phyloP scores from a whole-genome alignment of 2,329 filamentous ascomycete genomes.

The Xylaria sp. region DNA sequence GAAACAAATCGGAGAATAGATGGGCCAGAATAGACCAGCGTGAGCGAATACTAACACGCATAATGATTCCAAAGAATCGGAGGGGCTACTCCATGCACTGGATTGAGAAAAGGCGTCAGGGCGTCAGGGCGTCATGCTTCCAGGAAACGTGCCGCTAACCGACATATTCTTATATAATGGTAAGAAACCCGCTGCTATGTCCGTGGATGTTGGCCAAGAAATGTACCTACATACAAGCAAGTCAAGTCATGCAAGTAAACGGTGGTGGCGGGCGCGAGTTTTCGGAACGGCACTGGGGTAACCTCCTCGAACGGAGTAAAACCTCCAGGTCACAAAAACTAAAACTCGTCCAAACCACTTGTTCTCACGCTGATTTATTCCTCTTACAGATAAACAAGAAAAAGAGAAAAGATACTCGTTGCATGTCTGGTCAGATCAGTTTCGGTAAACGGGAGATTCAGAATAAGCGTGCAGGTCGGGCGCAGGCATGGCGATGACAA shows the following conservation, averaged over 20 bases:
- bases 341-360: not conserved
- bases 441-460: not conserved
- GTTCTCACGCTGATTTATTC: not conserved
- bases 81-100: not conserved
- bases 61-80: not conserved
- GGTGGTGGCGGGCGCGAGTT: not conserved
- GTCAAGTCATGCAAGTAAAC: not conserved
- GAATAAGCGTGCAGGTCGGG: not conserved
- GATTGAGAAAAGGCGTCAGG: not conserved
- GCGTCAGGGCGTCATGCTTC: not conserved
- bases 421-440: not conserved
- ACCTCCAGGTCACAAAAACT: not conserved
- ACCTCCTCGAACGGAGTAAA: constrained; percentile 12
- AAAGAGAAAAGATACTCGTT: not conserved
- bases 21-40: not conserved
- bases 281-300: not conserved
- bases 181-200: not conserved
- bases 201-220: not conserved
- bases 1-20: not conserved
- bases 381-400: not conserved
- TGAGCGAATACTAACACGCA: too few species aligned
- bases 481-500: not conserved
- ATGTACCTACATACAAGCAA: not conserved
- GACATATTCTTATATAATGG: not conserved
- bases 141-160: not conserved